Conservation (phyloP, 345 rosid species). For the Rhizophora apiculata region DNA sequence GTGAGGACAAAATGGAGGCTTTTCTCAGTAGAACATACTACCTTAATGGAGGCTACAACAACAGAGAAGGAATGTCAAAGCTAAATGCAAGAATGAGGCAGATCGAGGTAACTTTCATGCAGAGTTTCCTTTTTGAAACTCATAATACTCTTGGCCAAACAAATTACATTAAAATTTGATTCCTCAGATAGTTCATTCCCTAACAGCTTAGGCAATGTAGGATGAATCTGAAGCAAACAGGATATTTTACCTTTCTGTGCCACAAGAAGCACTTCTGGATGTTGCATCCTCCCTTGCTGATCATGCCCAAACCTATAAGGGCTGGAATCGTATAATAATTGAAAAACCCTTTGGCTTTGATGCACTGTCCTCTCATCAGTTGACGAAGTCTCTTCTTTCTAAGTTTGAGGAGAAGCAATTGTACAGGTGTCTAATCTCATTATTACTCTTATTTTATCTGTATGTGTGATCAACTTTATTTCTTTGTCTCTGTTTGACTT, state of each 20-base stretch:
- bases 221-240: slow-evolving; percentile 52
- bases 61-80: slow-evolving; percentile 55
- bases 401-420: slow-evolving; percentile 63
- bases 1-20: slow-evolving; percentile 57
- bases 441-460: not conserved
- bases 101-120: slow-evolving; percentile 46
- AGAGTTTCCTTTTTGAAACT: not conserved
- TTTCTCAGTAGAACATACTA: slow-evolving; percentile 64
- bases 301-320: slow-evolving; percentile 54
- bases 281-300: slow-evolving; percentile 56
- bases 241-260: slow-evolving; percentile 74
- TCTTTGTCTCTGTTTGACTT: not conserved
- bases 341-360: slow-evolving; percentile 83
- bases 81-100: slow-evolving; percentile 60
- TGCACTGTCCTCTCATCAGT: slow-evolving; percentile 44
- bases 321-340: slow-evolving; percentile 71
- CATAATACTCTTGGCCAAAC: slow-evolving; percentile 10
- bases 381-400: slow-evolving; percentile 58
- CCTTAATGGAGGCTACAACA: slow-evolving; percentile 60
- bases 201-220: slow-evolving; percentile 43
- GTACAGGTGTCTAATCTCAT: slow-evolving; percentile 47
- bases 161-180: slow-evolving; percentile 13
- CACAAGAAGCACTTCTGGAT: slow-evolving; percentile 78
- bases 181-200: slow-evolving; percentile 28
- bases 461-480: not conserved